Evolutionary conservation across 2,329 filamentous ascomycete species (phyloP).

Genomic region (Colletotrichum nymphaeae): DNA sequence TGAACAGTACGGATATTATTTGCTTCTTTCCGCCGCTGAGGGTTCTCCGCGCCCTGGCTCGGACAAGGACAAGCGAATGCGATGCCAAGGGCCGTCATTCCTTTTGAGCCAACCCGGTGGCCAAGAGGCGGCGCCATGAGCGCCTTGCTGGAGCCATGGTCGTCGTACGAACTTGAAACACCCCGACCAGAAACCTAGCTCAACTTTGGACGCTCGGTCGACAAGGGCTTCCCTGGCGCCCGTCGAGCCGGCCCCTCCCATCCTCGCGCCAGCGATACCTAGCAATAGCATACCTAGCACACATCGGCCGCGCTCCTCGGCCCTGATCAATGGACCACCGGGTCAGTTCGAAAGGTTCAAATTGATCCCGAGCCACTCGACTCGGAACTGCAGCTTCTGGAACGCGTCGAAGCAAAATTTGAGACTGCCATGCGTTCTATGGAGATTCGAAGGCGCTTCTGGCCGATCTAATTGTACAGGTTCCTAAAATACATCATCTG

Average conservation of each 20-base stretch:
- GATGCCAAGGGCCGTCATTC: not conserved
- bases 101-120: not conserved
- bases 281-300: too few relatives aligned
- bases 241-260: not conserved
- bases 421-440: not conserved
- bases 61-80: conserved; percentile 2
- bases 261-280: not conserved
- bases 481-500: conserved; percentile 21
- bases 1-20: too few relatives aligned
- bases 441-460: not conserved
- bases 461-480: conserved; percentile 7
- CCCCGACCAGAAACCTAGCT: conserved; percentile 23
- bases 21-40: not conserved
- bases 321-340: not conserved
- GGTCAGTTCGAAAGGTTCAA: not conserved
- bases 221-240: conserved; percentile 12
- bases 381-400: not conserved
- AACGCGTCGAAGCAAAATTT: conserved; percentile 1
- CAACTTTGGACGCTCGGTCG: conserved; percentile 21
- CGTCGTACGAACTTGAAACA: conserved; percentile 34
- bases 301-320: not conserved
- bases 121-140: conserved; percentile 21
- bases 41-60: not conserved
- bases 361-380: not conserved
- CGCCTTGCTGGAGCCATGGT: conserved; percentile 21